A percentile compares a stretch with the other conserved stretches of the same genome.
phyloP scores from a whole-genome alignment of 768 basidiomycete genomes.

The Melanogaster broomeanus region DNA sequence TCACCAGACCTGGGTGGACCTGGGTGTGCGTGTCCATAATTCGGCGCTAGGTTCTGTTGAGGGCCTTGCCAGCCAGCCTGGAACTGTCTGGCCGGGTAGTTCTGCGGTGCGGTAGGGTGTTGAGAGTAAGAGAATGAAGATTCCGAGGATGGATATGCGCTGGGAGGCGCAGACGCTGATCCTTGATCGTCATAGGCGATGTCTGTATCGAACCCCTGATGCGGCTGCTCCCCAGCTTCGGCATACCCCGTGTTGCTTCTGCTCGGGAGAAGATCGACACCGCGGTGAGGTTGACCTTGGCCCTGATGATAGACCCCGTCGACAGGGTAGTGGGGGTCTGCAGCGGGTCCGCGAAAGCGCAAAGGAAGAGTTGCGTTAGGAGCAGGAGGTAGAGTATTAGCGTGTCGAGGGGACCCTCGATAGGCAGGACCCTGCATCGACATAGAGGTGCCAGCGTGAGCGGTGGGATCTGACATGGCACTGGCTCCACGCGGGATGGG shows the following conservation, averaged over 20 bases:
- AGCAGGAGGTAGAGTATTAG: slow-evolving; percentile 41
- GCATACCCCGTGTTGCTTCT: slow-evolving; percentile 30
- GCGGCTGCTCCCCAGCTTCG: slow-evolving; percentile 23
- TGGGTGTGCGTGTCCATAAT: slow-evolving; percentile 17
- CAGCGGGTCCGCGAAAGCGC: slow-evolving; percentile 16
- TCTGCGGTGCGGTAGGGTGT: slow-evolving; percentile 18
- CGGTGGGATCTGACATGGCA: slow-evolving; percentile 46
- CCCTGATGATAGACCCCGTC: slow-evolving; percentile 25
- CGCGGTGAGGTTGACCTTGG: background rate
- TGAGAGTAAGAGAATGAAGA: slow-evolving; percentile 16
- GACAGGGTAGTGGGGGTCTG: slow-evolving; percentile 33
- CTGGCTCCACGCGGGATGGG: slow-evolving; percentile 33
- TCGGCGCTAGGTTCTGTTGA: slow-evolving; percentile 20
- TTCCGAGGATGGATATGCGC: slow-evolving; percentile 31
- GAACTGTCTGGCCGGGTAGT: slow-evolving; percentile 20
- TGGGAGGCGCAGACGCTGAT: slow-evolving; percentile 27
- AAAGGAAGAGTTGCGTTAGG: slow-evolving; percentile 25
- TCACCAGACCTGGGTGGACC: slow-evolving; percentile 37
- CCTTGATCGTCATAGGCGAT: slow-evolving; percentile 39
- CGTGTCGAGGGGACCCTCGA: slow-evolving; percentile 37
- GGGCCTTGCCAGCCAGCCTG: slow-evolving; percentile 32
- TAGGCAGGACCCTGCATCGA: slow-evolving; percentile 41
- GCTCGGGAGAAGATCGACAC: slow-evolving; percentile 15
- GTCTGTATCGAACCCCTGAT: slow-evolving; percentile 36
- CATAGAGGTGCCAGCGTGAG: slow-evolving; percentile 60